Percentiles rank a stretch among this genome's conserved stretches.
These are phyloP conservation scores for Tetrahymena thermophila DNA, from an alignment of 73 alveolate genomes.

Conservation along the genomic window DNA sequence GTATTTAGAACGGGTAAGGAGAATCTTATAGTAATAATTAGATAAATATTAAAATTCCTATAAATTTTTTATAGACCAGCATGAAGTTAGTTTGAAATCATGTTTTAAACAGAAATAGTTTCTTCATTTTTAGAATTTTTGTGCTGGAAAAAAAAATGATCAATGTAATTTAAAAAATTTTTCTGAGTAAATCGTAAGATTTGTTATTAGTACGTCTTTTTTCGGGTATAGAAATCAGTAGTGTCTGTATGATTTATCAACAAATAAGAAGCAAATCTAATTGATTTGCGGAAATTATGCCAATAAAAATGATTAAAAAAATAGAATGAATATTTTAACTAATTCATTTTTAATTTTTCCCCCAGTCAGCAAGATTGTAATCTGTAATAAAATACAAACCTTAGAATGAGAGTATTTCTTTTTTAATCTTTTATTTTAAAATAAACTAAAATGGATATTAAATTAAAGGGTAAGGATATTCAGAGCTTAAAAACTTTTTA, in stretches of 20 bases:
- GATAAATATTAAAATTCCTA: too few relatives aligned
- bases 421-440: neutral
- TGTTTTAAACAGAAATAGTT: neutral
- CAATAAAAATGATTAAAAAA: neutral
- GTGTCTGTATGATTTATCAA: neutral
- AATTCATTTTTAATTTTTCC: neutral
- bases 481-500: too few relatives aligned
- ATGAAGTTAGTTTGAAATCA: neutral
- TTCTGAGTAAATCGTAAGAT: neutral
- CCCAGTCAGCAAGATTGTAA: neutral
- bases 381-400: neutral
- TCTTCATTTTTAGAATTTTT: neutral
- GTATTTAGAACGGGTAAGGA: neutral
- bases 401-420: neutral
- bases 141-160: neutral
- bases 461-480: neutral
- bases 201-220: neutral
- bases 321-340: neutral
- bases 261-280: neutral
- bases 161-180: too few relatives aligned
- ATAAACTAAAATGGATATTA: too few relatives aligned
- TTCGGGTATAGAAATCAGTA: neutral
- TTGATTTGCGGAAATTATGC: neutral
- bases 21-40: too few relatives aligned
- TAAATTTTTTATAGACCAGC: neutral